Evolutionary conservation across 805 yeast species (phyloP), one percentile per base, ranked within the genome.

Genomic region (Komagataella populi): DNA sequence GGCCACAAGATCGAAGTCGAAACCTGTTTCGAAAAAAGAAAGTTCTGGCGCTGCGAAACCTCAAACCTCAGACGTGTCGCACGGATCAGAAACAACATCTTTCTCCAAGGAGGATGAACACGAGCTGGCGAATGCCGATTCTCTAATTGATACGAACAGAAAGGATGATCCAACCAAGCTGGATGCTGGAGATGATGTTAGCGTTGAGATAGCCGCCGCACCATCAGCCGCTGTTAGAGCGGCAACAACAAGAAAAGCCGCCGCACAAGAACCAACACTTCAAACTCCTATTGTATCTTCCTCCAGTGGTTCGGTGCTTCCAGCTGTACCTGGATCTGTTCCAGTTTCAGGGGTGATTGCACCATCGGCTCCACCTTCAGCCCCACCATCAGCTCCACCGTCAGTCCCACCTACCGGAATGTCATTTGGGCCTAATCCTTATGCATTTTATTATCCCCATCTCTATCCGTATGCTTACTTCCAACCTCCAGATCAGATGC

Each of bases 361-460:
- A 3, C 39, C 39, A 47, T 46, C 16, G 45, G 44, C 17, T 46
- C 49, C 22, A 16, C 47, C 24, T n/a, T 46, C 44, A 50, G 46
- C 20, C 14, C 46, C 17, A 50, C 49, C 46, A 47, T 46, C 16
- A 50, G 45, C 36, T 46, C 46, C 39, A 50, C 47, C 17, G 43
- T 47, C 39, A 30, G 39, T 30, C 39, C 39, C 39, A 30, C 39
- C 10, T 10, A 30, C 14, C 14, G 39, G 39, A 14, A 30, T 30
- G 39, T 30, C 39, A 7, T 30, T 30, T 30, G 39, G 14, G 39
- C 39, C 39, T 10, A 30, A 30, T 30, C 39, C 39, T 10, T 30
- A 30, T 30, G 39, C 39, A 10, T 30, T 30, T 5, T 30, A 30
- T 10, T 30, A 30, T 8, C 39, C 39, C 4, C 39, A 30, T 4